Percentiles rank a stretch among this genome's conserved stretches.
Conservation (phyloP, 441 rosid genomes). For the Monsonia emarginata region DNA sequence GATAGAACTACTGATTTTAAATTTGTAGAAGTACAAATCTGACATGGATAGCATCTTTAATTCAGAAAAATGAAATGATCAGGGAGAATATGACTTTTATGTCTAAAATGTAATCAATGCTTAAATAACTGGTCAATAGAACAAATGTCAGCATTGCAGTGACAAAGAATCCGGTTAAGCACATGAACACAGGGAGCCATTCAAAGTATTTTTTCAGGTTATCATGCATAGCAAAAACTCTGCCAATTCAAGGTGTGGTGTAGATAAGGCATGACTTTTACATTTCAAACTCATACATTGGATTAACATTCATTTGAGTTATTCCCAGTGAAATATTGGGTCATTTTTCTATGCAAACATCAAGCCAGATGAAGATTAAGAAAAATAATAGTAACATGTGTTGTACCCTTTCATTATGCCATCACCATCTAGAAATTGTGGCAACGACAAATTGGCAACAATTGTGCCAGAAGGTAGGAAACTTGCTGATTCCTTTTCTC, state of each 20-base stretch:
- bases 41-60: not conserved
- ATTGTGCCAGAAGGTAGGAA: slow-evolving; percentile 63
- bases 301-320: not conserved
- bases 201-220: not conserved
- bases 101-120: not conserved
- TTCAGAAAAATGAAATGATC: not conserved
- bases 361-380: not conserved
- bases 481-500: slow-evolving; percentile 48
- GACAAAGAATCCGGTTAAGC: not conserved
- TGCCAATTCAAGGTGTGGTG: not conserved
- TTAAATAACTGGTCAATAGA: not conserved
- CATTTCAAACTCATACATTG: not conserved
- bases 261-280: not conserved
- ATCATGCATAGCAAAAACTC: not conserved
- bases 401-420: slow-evolving; percentile 81
- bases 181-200: not conserved
- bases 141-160: not conserved
- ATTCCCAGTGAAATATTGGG: not conserved
- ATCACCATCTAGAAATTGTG: slow-evolving; percentile 57
- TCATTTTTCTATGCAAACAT: not conserved
- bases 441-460: slow-evolving; percentile 54
- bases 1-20: not conserved
- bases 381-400: not conserved
- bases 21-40: not conserved
- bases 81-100: not conserved